Conservation (phyloP, 2,329 filamentous ascomycete genomes). For the Orbilia javanica region DNA sequence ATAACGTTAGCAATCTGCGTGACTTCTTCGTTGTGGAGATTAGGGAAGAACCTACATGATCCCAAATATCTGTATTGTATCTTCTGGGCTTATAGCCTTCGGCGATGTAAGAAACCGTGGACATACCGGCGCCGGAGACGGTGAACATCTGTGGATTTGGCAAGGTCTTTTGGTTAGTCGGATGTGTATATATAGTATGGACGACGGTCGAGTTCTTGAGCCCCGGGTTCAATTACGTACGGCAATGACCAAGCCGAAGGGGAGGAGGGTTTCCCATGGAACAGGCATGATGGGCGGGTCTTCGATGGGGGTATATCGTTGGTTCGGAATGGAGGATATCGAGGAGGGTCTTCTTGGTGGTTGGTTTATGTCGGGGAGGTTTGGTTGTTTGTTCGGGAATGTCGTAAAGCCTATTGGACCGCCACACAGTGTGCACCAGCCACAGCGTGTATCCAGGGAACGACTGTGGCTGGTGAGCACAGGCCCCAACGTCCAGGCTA, state of each 20-base stretch:
- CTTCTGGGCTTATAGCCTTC: conserved; percentile 74
- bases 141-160: conserved; percentile 72
- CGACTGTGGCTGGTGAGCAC: conserved; percentile 15
- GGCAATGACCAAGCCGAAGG: conserved; percentile 74
- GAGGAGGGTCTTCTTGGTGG: conserved; percentile 39
- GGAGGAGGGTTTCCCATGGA: conserved; percentile 75
- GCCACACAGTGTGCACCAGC: conserved; percentile 8
- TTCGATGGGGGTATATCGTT: conserved; percentile 22
- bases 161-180: not conserved
- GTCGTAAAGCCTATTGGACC: conserved; percentile 3
- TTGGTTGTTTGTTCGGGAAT: conserved; percentile 3
- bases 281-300: conserved; percentile 70
- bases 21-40: not conserved
- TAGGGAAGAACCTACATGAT: conserved; percentile 68
- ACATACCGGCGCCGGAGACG: conserved; percentile 72
- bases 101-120: conserved; percentile 71
- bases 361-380: not conserved
- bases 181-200: not conserved
- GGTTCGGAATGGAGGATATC: conserved; percentile 38
- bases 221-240: conserved; percentile 66
- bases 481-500: conserved; percentile 33
- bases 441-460: not conserved
- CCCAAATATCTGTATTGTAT: conserved; percentile 75
- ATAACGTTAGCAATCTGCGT: conserved; percentile 62
- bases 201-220: too few species aligned